phyloP scores from a whole-genome alignment of 768 basidiomycete species.

The Lactarius psammicola region DNA sequence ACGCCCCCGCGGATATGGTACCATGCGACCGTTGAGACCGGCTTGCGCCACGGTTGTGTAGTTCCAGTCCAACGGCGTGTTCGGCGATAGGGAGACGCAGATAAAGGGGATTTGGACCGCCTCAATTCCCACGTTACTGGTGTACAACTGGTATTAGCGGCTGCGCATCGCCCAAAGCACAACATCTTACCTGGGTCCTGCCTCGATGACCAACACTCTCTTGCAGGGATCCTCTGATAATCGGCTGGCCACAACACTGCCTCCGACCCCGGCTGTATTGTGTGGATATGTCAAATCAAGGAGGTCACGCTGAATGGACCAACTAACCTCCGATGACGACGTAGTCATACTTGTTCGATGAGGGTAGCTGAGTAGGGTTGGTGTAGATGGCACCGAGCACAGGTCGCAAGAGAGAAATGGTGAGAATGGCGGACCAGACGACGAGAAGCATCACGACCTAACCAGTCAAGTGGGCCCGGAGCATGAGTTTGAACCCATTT shows the following conservation, averaged over 20 bases:
- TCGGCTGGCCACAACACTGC: conserved; percentile 40
- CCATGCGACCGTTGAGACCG: conserved; percentile 26
- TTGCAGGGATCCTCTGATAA: conserved; percentile 40
- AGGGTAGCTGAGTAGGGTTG: conserved; percentile 17
- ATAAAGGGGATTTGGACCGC: conserved; percentile 28
- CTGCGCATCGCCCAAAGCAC: neutral
- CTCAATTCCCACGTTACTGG: conserved; percentile 26
- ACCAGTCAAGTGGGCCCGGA: neutral
- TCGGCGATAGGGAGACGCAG: conserved; percentile 24
- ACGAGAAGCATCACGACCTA: neutral
- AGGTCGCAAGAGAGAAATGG: neutral
- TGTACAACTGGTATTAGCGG: neutral
- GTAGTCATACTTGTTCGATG: conserved; percentile 38
- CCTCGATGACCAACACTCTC: conserved; percentile 39
- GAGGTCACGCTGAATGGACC: neutral
- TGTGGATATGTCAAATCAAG: neutral
- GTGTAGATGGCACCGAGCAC: conserved; percentile 14
- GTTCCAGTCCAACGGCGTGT: conserved; percentile 33
- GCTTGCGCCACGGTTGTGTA: conserved; percentile 32
- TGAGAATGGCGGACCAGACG: neutral
- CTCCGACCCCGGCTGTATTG: conserved; percentile 38
- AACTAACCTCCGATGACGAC: conserved; percentile 38
- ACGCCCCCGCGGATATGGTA: conserved; percentile 31
- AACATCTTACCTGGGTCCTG: conserved; percentile 19
- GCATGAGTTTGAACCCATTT: no score